Evolutionary conservation across 768 basidiomycete genomes (phyloP), one percentile per base, ranked within the genome.

Genomic region (Punctularia strigosozonata): DNA sequence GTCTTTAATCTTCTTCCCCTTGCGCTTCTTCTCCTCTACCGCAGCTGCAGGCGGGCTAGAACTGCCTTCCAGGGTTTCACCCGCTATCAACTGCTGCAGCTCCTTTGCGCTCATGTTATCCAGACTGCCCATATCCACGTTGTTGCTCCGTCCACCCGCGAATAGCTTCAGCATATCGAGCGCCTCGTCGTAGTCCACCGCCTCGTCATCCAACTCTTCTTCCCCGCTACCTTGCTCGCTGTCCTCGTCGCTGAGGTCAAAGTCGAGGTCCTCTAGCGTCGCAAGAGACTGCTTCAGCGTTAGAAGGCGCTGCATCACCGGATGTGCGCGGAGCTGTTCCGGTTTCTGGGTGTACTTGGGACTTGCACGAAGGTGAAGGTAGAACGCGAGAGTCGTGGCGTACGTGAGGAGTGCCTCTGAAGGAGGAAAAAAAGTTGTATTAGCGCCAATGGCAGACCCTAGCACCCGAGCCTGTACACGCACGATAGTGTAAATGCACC

Each of bases 371-470:
- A 98, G 68, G 56, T 91, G 77, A 28, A 98, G 64, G 61, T 94
- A 97, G 62, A 91, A 97, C 1, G 91, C 85, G 32, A 98, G 77
- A 2, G 78, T 80, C 1, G 90, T 86, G 15, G 86, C 71, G 53
- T 98, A 98, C 6, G 91, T 88, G 25, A 95, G 63, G 2, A 94
- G 66, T 1, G 90, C 73, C 67, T 98, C 92, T 97, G 56, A 21
- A 45, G 38, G 14, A 18, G 43, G 15, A 25, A 25, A 25, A 26
- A 31, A 8, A 8, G 26, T 28, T 10, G 19, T 34, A 8, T 34
- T 19, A 34, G 10, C n/a, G 19, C 12, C 7, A 10, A 13, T 34
- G 23, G 30, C 15, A n/a, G n/a, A n/a, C n/a, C n/a, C n/a, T n/a
- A n/a, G n/a, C n/a, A n/a, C n/a, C n/a, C n/a, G 32, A 32, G 43